These are phyloP conservation scores for Aspergillus sclerotiicarbonarius DNA, from an alignment of 495 filamentous ascomycete species.

Conservation along the genomic window DNA sequence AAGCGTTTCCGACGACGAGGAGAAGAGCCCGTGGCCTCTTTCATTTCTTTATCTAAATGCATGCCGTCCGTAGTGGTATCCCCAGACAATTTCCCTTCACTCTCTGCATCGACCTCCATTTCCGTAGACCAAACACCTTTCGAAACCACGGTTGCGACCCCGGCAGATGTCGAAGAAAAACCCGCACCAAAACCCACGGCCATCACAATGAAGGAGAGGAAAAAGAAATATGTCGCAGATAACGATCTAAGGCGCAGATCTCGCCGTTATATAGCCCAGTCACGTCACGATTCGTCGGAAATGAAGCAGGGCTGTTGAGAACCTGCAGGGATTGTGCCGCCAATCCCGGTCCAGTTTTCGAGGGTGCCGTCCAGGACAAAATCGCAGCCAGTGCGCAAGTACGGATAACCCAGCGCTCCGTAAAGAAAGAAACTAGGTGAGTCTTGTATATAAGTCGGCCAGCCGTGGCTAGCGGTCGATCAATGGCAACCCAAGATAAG, in stretches of 20 bases:
- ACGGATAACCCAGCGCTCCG: not conserved
- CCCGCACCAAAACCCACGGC: conserved; percentile 27
- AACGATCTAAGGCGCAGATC: conserved; percentile 6
- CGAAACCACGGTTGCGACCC: conserved; percentile 7
- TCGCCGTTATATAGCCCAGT: not conserved
- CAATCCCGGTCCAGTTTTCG: not conserved
- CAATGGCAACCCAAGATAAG: conserved; percentile 2
- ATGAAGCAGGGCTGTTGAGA: not conserved
- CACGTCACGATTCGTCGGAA: not conserved
- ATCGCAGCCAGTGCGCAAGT: conserved; percentile 4
- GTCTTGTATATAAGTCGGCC: not conserved
- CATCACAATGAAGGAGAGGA: conserved; percentile 17
- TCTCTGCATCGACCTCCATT: conserved; percentile 35
- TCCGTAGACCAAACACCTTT: conserved; percentile 20
- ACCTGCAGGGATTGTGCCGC: not conserved
- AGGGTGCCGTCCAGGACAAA: not conserved
- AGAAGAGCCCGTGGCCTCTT: conserved; percentile 9
- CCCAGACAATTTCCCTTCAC: conserved; percentile 19
- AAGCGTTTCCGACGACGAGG: conserved; percentile 36
- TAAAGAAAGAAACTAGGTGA: not conserved
- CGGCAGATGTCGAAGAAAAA: conserved; percentile 11
- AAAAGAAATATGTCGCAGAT: conserved; percentile 1
- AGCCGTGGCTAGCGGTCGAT: not conserved
- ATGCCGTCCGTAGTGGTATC: conserved; percentile 18
- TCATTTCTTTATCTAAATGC: conserved; percentile 8